phyloP scores from a whole-genome alignment of 179 eudicot species.

The Silene coronaria region DNA sequence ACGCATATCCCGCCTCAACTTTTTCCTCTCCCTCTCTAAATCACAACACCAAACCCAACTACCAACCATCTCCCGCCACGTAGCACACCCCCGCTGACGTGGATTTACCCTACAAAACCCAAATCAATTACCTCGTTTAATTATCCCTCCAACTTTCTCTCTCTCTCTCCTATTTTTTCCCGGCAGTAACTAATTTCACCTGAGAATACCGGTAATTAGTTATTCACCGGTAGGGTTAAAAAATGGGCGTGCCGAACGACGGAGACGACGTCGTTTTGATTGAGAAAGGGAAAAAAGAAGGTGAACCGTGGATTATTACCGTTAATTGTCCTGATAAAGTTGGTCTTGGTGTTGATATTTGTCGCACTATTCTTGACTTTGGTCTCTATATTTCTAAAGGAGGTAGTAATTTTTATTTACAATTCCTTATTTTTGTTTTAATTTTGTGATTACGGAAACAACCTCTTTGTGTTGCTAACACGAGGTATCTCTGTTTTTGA shows the following conservation, averaged over 20 bases:
- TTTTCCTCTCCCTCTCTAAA: neutral
- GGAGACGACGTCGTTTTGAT: constrained; percentile 58
- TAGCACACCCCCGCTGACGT: neutral
- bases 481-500: neutral
- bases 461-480: neutral
- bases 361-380: constrained; percentile 60
- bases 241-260: constrained; percentile 16
- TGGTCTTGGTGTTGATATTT: constrained; percentile 68
- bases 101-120: constrained; percentile 1
- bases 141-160: neutral
- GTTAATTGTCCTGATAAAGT: constrained; percentile 77
- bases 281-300: constrained; percentile 42
- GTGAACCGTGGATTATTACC: constrained; percentile 62
- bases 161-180: neutral
- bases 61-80: neutral
- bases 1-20: no score
- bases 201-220: neutral
- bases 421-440: neutral
- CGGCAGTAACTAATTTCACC: neutral
- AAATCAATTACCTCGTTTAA: neutral
- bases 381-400: constrained; percentile 58
- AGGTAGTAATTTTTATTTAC: constrained; percentile 32
- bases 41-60: neutral
- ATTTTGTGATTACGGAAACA: neutral
- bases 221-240: neutral